Conservation (phyloP, 768 basidiomycete genomes). For the Podaxis pistillaris region DNA sequence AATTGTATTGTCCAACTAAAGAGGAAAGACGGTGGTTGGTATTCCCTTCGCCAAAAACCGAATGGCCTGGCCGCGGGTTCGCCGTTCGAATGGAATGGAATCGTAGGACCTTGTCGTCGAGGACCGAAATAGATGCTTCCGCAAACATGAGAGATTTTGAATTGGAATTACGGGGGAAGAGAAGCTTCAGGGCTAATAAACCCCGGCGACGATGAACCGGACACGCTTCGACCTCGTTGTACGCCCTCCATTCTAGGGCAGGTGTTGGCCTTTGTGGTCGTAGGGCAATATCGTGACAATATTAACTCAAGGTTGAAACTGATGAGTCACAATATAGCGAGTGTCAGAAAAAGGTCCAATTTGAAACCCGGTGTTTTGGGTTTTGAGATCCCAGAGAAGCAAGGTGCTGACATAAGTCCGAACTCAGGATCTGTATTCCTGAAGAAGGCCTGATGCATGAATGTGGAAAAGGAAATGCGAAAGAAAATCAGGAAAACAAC, state of each 20-base stretch:
- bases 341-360: not conserved
- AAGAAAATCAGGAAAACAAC: not conserved
- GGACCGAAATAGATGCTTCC: not conserved
- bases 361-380: conserved; percentile 5
- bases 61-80: not conserved
- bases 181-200: not conserved
- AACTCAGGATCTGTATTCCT: not conserved
- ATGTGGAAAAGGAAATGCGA: conserved; percentile 9
- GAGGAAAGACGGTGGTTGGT: not conserved
- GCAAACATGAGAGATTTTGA: not conserved
- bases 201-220: not conserved
- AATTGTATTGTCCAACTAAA: conserved; percentile 7
- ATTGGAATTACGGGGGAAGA: not conserved
- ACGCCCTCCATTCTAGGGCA: not conserved
- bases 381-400: not conserved
- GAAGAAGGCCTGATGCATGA: not conserved
- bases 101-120: not conserved
- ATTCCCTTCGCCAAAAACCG: not conserved
- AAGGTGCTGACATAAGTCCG: conserved; percentile 8
- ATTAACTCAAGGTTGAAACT: conserved; percentile 1
- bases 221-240: not conserved
- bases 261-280: not conserved
- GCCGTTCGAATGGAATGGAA: not conserved
- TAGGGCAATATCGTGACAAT: not conserved
- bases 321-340: not conserved